Conservation (phyloP, 139 green algal species). For the Pseudopediastrum boryanum region DNA sequence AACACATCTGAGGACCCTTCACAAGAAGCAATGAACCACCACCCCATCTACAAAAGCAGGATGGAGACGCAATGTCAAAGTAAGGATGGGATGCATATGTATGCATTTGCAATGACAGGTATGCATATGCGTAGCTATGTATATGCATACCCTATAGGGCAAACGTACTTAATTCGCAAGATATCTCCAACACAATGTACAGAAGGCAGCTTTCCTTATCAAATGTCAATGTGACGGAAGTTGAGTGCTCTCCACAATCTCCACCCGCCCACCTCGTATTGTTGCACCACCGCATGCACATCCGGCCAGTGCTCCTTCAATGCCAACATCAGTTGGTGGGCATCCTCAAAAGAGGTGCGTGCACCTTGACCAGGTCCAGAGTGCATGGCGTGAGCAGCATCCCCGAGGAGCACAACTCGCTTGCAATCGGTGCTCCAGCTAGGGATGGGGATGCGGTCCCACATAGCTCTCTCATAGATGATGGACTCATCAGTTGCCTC, state of each 20-base stretch:
- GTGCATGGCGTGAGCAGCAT: constrained; percentile 58
- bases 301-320: constrained; percentile 44
- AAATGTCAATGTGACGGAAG: too few relatives aligned
- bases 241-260: not conserved
- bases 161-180: not conserved
- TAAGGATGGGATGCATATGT: not conserved
- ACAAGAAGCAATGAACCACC: not conserved
- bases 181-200: not conserved
- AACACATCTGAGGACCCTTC: not conserved
- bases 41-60: too few relatives aligned
- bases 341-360: constrained; percentile 53
- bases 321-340: constrained; percentile 49
- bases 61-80: too few relatives aligned
- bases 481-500: constrained; percentile 45
- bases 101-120: not conserved
- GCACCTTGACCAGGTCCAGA: constrained; percentile 55
- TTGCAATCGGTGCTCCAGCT: constrained; percentile 29
- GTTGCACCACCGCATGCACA: constrained; percentile 5
- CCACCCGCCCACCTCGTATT: constrained; percentile 20
- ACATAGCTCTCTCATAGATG: constrained; percentile 59
- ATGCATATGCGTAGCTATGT: not conserved
- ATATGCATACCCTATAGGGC: not conserved
- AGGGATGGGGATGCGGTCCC: constrained; percentile 43
- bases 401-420: constrained; percentile 53
- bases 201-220: not conserved